Percentiles rank a stretch among this genome's conserved stretches.
phyloP scores from a whole-genome alignment of 129 eudicot genomes.

The Ambrosia trifida region DNA sequence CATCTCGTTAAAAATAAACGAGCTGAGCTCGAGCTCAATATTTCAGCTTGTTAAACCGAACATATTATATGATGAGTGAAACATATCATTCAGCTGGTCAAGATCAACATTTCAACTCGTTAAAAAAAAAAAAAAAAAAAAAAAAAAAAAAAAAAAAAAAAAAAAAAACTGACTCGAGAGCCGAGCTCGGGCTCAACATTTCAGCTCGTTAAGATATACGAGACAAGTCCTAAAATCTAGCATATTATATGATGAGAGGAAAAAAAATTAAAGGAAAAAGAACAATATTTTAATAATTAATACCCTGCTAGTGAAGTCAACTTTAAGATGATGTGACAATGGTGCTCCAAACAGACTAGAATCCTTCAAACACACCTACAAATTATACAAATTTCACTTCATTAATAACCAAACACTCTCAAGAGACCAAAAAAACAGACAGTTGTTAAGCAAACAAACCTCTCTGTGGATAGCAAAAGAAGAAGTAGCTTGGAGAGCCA shows the following conservation, averaged over 20 bases:
- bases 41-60: no score
- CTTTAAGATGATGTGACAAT: constrained; percentile 53
- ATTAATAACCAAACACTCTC: not conserved
- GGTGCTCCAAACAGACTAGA: constrained; percentile 63
- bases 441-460: constrained; percentile 23
- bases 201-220: not conserved
- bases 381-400: not conserved
- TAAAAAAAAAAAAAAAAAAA: no score
- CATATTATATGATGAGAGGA: no score
- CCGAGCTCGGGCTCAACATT: no score
- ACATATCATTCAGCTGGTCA: no score
- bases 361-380: constrained; percentile 62
- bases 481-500: constrained; percentile 83
- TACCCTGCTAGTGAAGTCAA: constrained; percentile 59
- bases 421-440: not conserved
- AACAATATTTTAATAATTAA: constrained; percentile 25
- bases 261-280: not conserved
- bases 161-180: no score
- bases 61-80: no score
- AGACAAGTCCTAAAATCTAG: no score
- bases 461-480: constrained; percentile 51
- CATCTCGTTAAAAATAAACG: no score
- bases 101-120: no score
- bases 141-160: no score
- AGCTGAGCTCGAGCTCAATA: no score